Evolutionary conservation across 2,329 filamentous ascomycete genomes (phyloP), one percentile per base, ranked within the genome.

Genomic region (Pochonia chlamydosporia): DNA sequence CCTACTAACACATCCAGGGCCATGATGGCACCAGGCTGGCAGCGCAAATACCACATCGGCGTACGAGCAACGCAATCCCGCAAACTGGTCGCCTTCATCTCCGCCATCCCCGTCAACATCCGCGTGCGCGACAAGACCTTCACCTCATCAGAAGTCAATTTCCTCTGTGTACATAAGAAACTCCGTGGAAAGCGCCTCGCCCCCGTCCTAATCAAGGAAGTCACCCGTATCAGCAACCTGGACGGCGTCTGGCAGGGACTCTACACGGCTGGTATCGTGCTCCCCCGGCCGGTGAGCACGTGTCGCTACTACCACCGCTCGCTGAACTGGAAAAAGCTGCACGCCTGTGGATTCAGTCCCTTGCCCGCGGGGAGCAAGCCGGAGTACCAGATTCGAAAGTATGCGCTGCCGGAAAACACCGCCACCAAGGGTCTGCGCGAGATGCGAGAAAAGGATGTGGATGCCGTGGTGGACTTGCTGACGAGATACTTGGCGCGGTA

Each of bases 101-200:
- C 90, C 35, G 93, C 90, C 57, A 88, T 97, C 40, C 93, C 93
- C 1, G 84, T 93, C 50, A 79, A 84, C 54, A 74, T 99, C 48
- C 84, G 86, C 44, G 84, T 99, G 37, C 87, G 91, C 53, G 75
- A 85, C 50, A 87, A 87, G 50, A 71, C 79, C 48, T 70, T 99
- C 50, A 80, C 83, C 52, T 85, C 87, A 56, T 90, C 88, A 42
- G 93, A 99, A 67, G 93, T 99, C 70, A 99, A 99, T 74, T 99
- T 97, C 70, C 84, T 99, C 55, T 95, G 91, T 62, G 85, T 99
- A 47, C 93, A 99, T 76, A 97, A 97, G 76, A 97, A 97, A 71
- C 82, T 99, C 26, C 88, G 93, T 43, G 83, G 87, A 49, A 96
- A 97, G 74, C 85, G 93, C 46, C 81, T 99, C 37, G 84, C 93